A percentile compares a stretch with the other conserved stretches of the same genome.
phyloP scores from a whole-genome alignment of 140 eudicot genomes.

The Senecio squalidus region DNA sequence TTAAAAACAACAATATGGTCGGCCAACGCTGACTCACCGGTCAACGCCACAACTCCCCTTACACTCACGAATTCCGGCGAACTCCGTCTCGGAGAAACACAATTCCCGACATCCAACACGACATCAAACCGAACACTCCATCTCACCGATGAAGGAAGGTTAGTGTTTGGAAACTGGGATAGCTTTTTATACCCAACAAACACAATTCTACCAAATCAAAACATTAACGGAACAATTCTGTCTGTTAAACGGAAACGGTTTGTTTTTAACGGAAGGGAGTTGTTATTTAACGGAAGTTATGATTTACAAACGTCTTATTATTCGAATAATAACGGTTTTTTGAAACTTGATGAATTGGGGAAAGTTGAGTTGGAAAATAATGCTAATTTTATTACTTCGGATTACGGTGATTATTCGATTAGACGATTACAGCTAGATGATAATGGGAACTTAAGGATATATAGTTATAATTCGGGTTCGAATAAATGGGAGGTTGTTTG shows the following conservation, averaged over 20 bases:
- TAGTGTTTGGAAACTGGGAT: constrained; percentile 48
- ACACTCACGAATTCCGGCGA: constrained; percentile 47
- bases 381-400: constrained; percentile 34
- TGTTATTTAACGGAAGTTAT: constrained; percentile 25
- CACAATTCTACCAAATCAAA: constrained; percentile 53
- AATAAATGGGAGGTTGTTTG: constrained; percentile 57
- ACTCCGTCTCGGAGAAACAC: constrained; percentile 32
- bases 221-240: constrained; percentile 27
- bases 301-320: constrained; percentile 33
- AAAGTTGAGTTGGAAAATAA: constrained; percentile 22
- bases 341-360: constrained; percentile 23
- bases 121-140: constrained; percentile 15
- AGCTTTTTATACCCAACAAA: constrained; percentile 60
- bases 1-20: constrained; percentile 49
- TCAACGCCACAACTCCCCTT: constrained; percentile 34
- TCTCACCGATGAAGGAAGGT: constrained; percentile 40
- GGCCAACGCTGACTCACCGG: constrained; percentile 38
- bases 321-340: constrained; percentile 6
- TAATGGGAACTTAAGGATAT: constrained; percentile 58
- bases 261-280: constrained; percentile 31
- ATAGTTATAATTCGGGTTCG: constrained; percentile 33
- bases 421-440: constrained; percentile 56
- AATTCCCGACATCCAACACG: constrained; percentile 33
- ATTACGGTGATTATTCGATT: constrained; percentile 35
- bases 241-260: constrained; percentile 22